phyloP scores from a whole-genome alignment of 495 filamentous ascomycete species.

The Neurospora sp. region DNA sequence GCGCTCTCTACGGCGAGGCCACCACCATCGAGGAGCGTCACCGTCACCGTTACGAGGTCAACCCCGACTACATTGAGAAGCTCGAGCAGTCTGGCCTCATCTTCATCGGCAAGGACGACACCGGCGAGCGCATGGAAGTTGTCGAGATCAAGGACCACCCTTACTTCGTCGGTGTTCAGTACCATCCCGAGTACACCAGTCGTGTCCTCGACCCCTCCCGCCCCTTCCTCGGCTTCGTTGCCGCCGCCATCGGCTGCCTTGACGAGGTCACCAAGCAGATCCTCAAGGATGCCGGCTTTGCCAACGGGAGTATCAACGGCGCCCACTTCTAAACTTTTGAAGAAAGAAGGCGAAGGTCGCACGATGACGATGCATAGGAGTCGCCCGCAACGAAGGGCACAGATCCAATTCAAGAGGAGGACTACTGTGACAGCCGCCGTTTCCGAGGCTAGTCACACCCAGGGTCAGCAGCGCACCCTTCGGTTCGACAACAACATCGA shows the following conservation, averaged over 20 bases:
- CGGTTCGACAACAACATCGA: not conserved
- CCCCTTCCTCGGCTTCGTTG: conserved; percentile 80
- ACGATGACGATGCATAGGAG: not conserved
- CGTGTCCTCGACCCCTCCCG: conserved; percentile 46
- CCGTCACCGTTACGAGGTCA: conserved; percentile 68
- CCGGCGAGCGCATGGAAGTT: conserved; percentile 80
- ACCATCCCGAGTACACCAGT: conserved; percentile 15
- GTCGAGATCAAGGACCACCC: conserved; percentile 83
- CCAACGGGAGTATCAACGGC: not conserved
- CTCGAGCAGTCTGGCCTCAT: conserved; percentile 49
- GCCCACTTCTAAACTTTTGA: not conserved
- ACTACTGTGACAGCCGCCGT: not conserved
- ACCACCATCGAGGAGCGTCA: conserved; percentile 53
- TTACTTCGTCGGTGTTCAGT: conserved; percentile 59
- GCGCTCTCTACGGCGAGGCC: conserved; percentile 57
- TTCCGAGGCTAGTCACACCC: not conserved
- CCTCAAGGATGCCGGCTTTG: not conserved
- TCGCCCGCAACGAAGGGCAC: not conserved
- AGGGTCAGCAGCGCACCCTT: not conserved
- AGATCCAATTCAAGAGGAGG: not conserved
- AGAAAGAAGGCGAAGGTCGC: not conserved
- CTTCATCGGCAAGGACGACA: conserved; percentile 73
- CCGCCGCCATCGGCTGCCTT: conserved; percentile 57
- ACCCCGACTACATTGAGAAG: conserved; percentile 51
- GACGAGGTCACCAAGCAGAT: conserved; percentile 27